Evolutionary conservation across 495 filamentous ascomycete genomes (phyloP).

Genomic region (Lentithecium fluviatile): DNA sequence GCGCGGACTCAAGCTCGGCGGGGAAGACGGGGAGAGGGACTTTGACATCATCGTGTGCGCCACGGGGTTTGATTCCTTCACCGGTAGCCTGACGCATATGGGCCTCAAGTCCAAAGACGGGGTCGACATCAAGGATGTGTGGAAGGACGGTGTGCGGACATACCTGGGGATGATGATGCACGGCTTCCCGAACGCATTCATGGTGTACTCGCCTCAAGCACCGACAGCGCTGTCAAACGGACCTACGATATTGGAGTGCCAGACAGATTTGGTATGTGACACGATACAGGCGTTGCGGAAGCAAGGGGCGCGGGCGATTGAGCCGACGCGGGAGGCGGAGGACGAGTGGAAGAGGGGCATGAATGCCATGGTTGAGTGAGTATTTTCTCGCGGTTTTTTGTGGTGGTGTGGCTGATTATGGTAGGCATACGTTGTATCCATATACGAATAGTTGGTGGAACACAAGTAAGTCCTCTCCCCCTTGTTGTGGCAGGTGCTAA

Average conservation of each 20-base stretch:
- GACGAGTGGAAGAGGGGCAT: slow-evolving; percentile 31
- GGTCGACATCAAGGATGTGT: slow-evolving; percentile 26
- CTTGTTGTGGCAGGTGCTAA: too few species aligned
- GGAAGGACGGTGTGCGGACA: slow-evolving; percentile 24
- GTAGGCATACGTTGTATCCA: slow-evolving; percentile 26
- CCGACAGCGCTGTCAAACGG: slow-evolving; percentile 39
- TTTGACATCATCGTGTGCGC: slow-evolving; percentile 31
- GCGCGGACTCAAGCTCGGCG: slow-evolving; percentile 14
- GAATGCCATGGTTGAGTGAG: slow-evolving; percentile 12
- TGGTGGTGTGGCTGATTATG: background rate
- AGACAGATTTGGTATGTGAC: slow-evolving; percentile 32
- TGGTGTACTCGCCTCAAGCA: slow-evolving; percentile 34
- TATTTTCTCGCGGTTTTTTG: background rate
- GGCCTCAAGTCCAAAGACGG: slow-evolving; percentile 29
- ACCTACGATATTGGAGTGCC: slow-evolving; percentile 27
- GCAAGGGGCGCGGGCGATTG: slow-evolving; percentile 20
- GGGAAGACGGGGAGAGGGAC: slow-evolving; percentile 8
- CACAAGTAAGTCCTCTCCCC: too few species aligned
- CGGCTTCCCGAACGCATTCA: slow-evolving; percentile 33
- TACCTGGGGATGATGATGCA: slow-evolving; percentile 30
- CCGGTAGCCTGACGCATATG: slow-evolving; percentile 28
- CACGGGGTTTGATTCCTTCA: slow-evolving; percentile 33
- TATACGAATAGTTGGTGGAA: slow-evolving; percentile 36
- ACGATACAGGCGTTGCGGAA: slow-evolving; percentile 19
- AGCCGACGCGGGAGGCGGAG: slow-evolving; percentile 30